A percentile compares a stretch with the other conserved stretches of the same genome.
Conservation (phyloP, 495 filamentous ascomycete genomes). For the Penicillium goetzii region DNA sequence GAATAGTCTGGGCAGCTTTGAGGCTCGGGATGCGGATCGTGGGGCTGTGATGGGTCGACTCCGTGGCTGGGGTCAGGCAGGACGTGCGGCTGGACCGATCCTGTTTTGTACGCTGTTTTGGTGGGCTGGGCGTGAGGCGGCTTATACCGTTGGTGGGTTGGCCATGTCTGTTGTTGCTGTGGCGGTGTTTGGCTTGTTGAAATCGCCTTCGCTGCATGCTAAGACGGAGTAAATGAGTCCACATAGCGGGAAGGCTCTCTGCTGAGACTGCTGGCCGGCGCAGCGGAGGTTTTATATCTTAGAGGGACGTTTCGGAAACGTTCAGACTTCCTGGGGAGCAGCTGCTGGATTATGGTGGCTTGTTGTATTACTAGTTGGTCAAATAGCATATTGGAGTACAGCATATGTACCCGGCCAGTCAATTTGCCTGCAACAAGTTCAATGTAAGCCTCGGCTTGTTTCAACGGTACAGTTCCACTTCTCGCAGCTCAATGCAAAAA, state of each 20-base stretch:
- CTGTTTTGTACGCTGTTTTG: conserved; percentile 97
- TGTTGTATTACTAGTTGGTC: background rate
- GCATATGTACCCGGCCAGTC: background rate
- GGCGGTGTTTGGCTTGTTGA: conserved; percentile 71
- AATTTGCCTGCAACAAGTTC: background rate
- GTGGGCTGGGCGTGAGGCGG: conserved; percentile 91
- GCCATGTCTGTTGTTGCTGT: conserved; percentile 76
- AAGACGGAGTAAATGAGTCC: conserved; percentile 18
- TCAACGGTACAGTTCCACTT: background rate
- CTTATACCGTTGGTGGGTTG: conserved; percentile 77
- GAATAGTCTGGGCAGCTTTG: conserved; percentile 88
- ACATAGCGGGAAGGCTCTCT: background rate
- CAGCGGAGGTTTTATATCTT: background rate
- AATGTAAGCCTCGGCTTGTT: background rate
- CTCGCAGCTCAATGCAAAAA: background rate
- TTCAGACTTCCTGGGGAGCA: background rate
- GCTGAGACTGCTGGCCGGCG: background rate
- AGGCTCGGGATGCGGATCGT: conserved; percentile 76
- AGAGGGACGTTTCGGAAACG: background rate
- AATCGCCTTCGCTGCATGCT: conserved; percentile 38
- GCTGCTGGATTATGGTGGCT: background rate
- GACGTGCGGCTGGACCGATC: conserved; percentile 81
- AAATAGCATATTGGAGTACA: background rate
- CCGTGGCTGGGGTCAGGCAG: conserved; percentile 84
- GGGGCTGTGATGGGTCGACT: conserved; percentile 85